These are phyloP conservation scores for Venturia oleaginea DNA, from an alignment of 2,329 filamentous ascomycete species.

Conservation along the genomic window DNA sequence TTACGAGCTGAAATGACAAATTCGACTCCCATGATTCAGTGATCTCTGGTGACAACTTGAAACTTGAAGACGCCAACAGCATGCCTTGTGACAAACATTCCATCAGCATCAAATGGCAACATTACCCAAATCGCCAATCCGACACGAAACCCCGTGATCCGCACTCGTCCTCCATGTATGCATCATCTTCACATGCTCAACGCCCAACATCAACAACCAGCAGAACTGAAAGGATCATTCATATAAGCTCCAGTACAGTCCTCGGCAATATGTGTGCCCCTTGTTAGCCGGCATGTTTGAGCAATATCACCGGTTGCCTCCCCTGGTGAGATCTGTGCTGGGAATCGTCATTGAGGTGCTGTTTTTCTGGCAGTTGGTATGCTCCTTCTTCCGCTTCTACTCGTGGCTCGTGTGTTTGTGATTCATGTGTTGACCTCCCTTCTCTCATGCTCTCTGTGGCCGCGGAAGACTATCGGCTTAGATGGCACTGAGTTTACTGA, in stretches of 20 bases:
- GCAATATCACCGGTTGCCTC: conserved; percentile 9
- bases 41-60: no score
- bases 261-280: not conserved
- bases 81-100: no score
- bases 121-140: not conserved
- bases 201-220: not conserved
- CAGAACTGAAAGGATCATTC: no score
- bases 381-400: not conserved
- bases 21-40: no score
- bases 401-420: not conserved
- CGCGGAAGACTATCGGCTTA: not conserved
- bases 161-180: not conserved
- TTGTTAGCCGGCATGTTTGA: conserved; percentile 7
- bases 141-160: not conserved
- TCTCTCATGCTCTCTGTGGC: not conserved
- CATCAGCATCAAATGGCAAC: not conserved
- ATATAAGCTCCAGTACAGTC: not conserved
- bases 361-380: conserved; percentile 33
- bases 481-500: not conserved
- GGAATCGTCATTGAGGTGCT: conserved; percentile 28
- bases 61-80: no score
- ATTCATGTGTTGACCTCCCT: not conserved
- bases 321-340: conserved; percentile 23
- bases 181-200: conserved; percentile 2
- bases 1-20: no score